Evolutionary conservation across 306 rosid species (phyloP), one percentile per base, ranked within the genome.

Genomic region (Prunus armeniaca): DNA sequence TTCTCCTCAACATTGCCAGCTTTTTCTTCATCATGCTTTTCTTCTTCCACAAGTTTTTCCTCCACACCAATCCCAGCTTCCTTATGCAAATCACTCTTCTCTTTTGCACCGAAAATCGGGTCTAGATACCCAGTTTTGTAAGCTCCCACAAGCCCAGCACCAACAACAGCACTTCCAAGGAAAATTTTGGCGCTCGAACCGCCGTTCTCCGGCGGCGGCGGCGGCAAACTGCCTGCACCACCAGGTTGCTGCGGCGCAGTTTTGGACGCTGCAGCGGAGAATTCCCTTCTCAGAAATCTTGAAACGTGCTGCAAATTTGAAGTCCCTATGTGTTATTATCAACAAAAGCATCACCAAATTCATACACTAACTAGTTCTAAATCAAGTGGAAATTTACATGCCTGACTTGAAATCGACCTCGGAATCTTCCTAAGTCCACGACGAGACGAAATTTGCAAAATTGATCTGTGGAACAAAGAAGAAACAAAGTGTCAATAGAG

Each of bases 81-180:
- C 66, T 74, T 75, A 20, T 78, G 60, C 49, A 83, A 80, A 84
- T 76, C 78, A 56, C 67, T 83, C 51, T 71, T 82, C 65, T 84
- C 90, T 64, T 80, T 83, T 76, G 58, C 4, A 63, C 89, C 82
- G 46, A 88, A 66, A 82, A 87, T 78, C 67, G 84, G 82, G 76
- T 89, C 91, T 52, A 92, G 71, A 82, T 76, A 88, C 65, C 98
- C 97, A 46, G 88, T 76, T 72, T 86, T 89, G 82, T 90, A 92
- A 66, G 93, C 91, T 45, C 88, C 88, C 45, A 87, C 58, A 82
- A 89, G 80, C 56, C 92, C 92, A 78, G 90, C 91, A 54, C 97
- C 88, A 67, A 90, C 38, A 81, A 84, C 90, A 64, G 83, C 89
- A 80, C 90, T 64, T 81, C 97, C 97, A 73, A 95, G 12, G 24